Conservation (phyloP, 805 yeast species). For the Yarrowia sp. region DNA sequence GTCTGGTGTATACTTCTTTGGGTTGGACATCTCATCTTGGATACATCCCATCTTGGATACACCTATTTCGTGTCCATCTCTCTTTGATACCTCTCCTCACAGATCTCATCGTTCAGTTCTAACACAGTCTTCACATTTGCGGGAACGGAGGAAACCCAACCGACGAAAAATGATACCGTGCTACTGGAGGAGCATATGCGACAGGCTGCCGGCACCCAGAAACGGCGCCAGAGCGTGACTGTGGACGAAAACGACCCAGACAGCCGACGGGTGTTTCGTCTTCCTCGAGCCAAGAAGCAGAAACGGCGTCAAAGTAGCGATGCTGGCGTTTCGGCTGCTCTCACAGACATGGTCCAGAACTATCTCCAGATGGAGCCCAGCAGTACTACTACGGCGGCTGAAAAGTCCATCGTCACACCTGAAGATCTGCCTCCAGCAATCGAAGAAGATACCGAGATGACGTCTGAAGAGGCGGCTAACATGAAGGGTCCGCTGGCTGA, state of each 20-base stretch:
- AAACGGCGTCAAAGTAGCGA: conserved; percentile 42
- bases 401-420: conserved; percentile 25
- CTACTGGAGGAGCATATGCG: conserved; percentile 39
- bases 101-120: background rate
- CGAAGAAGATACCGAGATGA: conserved; percentile 30
- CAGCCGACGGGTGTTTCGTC: conserved; percentile 8
- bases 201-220: background rate
- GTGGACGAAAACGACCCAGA: conserved; percentile 8
- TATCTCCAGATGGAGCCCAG: conserved; percentile 56
- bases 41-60: too few species aligned
- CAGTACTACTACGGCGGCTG: background rate
- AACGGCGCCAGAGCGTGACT: conserved; percentile 17
- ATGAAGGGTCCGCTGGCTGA: conserved; percentile 14
- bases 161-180: conserved; percentile 41
- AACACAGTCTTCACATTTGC: conserved; percentile 46
- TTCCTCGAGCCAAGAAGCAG: conserved; percentile 38
- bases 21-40: too few species aligned
- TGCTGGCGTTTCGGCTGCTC: conserved; percentile 61
- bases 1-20: too few species aligned
- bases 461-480: conserved; percentile 23
- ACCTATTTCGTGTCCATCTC: background rate
- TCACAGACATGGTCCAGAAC: conserved; percentile 76
- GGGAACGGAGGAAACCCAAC: conserved; percentile 46
- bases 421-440: conserved; percentile 17
- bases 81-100: too few species aligned